Evolutionary conservation across 306 rosid species (phyloP).

Genomic region (Inga oerstediana): DNA sequence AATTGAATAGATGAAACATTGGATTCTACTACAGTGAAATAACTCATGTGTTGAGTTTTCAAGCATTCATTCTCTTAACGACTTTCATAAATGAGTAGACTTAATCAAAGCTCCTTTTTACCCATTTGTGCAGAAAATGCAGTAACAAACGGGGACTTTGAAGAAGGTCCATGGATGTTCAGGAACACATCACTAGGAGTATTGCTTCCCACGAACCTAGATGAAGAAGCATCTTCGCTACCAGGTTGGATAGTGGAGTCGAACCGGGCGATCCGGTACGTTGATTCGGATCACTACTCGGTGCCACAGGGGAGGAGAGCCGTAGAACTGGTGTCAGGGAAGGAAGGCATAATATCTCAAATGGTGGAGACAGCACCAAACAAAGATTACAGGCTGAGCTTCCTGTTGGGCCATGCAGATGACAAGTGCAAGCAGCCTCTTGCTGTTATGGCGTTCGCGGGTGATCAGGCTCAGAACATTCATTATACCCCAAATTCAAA

Average conservation of each 20-base stretch:
- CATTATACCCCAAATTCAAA: constrained; percentile 90
- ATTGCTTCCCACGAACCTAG: constrained; percentile 87
- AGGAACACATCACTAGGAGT: constrained; percentile 83
- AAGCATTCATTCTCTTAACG: neutral
- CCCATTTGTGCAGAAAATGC: constrained; percentile 66
- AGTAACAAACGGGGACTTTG: constrained; percentile 81
- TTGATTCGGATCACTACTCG: constrained; percentile 73
- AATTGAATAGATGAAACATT: neutral
- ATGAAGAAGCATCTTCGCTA: constrained; percentile 76
- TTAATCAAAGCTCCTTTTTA: neutral
- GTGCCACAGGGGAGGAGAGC: constrained; percentile 91
- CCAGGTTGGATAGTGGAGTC: constrained; percentile 95
- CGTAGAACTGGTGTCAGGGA: constrained; percentile 81
- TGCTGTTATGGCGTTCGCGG: constrained; percentile 91
- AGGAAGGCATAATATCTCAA: constrained; percentile 95
- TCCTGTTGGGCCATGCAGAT: constrained; percentile 75
- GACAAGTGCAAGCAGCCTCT: constrained; percentile 96
- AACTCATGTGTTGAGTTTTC: neutral
- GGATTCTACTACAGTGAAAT: neutral
- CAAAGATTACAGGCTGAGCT: constrained; percentile 65
- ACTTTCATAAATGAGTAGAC: neutral
- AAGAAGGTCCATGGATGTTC: constrained; percentile 97
- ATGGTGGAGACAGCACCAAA: constrained; percentile 85
- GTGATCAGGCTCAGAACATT: constrained; percentile 84
- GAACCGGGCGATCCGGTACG: constrained; percentile 80